Conservation (phyloP, 2,329 filamentous ascomycete genomes). For the Cladosporium sp. region DNA sequence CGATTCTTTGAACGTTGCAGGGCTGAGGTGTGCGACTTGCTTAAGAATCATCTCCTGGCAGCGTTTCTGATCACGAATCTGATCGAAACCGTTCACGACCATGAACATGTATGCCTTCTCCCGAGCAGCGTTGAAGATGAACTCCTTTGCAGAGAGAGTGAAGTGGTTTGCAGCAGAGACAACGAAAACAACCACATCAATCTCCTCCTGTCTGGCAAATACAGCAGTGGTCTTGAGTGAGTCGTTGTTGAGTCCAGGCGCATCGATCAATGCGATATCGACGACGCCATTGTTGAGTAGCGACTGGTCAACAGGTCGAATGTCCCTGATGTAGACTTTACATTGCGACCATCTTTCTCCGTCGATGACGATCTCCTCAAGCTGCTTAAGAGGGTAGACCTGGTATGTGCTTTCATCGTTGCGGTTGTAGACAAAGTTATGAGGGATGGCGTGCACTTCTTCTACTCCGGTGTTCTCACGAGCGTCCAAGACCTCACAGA, state of each 20-base stretch:
- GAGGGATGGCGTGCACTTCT: constrained; percentile 93
- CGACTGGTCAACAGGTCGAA: constrained; percentile 83
- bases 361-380: constrained; percentile 87
- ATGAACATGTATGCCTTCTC: constrained; percentile 99
- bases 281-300: constrained; percentile 96
- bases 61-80: constrained; percentile 83
- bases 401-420: constrained; percentile 94
- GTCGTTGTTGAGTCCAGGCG: constrained; percentile 90
- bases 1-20: constrained; percentile 86
- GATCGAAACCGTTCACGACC: constrained; percentile 95
- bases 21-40: constrained; percentile 82
- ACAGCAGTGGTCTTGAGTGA: constrained; percentile 96
- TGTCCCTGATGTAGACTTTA: constrained; percentile 94
- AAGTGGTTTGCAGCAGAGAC: constrained; percentile 98
- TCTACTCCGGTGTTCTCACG: constrained; percentile 87
- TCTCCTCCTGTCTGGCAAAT: constrained; percentile 95
- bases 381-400: constrained; percentile 69
- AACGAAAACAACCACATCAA: constrained; percentile 97
- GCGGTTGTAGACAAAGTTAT: constrained; percentile 72
- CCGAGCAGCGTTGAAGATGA: constrained; percentile 89
- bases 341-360: constrained; percentile 87
- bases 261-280: constrained; percentile 95
- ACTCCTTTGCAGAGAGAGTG: constrained; percentile 94
- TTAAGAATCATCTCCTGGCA: constrained; percentile 92
- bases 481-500: constrained; percentile 92